Base-by-base conservation (phyloP, 768 basidiomycete species). In the Cytidiella melzeri region DNA sequence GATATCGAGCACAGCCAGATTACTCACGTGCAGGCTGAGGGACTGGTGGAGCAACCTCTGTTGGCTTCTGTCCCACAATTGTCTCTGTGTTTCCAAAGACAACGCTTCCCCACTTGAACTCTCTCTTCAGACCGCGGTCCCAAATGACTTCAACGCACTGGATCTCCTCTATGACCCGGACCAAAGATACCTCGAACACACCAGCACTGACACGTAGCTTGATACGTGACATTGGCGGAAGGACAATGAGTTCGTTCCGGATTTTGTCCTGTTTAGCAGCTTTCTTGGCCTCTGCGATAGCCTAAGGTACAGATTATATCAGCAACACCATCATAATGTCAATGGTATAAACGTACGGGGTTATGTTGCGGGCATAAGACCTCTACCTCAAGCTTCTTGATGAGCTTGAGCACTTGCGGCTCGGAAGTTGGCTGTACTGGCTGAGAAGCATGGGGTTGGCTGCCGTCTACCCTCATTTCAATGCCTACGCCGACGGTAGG, bases 351-450 rank as follows among this genome's bases (percentile, higher is more conserved):
- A 73, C 90, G 54, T 62, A 94, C 93, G 7, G 92, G 92, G 58
- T 96, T 97, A 61, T 97, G 94, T 57, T 87, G 84, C 1, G 83
- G 69, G 62, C 94, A 98, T 3, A 94, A 65, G 11, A 92, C 71
- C 56, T 89, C 81, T 3, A 90, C 77, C 57, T 83, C 82, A 6
- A 75, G 63, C 66, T 92, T 92, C 70, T 72, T 83, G 61, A 92
- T 80, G 24, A 76, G 69, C 66, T 84, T 88, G 54, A 88, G 65
- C 13, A 83, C 67, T 5, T 50, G 55, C 5, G 45, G 47, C 12
- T n/a, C 18, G 5, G 24, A 45, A 18, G 26, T 26, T 19, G 18
- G 19, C n/a, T 21, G 23, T 13, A 38, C 12, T 15, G 13, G 43
- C n/a, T n/a, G n/a, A n/a, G 4, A 12, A 4, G 24, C 44, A 9